A percentile compares a stretch with the other conserved stretches of the same genome.
These are phyloP conservation scores for Microbotryomycetes sp. DNA, from an alignment of 1,284 basidiomycete species.

Conservation along the genomic window DNA sequence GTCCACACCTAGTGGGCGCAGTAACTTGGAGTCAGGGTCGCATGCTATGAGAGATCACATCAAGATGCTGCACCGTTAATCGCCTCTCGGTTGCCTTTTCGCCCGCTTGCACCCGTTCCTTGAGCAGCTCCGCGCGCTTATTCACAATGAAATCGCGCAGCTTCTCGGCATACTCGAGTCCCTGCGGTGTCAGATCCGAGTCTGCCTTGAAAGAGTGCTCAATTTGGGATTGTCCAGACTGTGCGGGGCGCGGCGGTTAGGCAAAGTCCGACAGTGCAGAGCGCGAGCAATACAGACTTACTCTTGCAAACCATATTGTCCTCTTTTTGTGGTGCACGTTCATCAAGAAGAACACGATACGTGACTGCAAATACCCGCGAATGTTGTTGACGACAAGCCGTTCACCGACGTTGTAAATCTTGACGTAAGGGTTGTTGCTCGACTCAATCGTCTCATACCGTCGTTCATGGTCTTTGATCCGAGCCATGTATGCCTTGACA, in stretches of 20 bases:
- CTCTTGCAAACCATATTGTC: slow-evolving; percentile 92
- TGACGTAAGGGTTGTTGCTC: slow-evolving; percentile 75
- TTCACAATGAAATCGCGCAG: slow-evolving; percentile 38
- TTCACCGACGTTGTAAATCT: slow-evolving; percentile 93
- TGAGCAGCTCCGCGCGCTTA: slow-evolving; percentile 35
- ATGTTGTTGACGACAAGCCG: slow-evolving; percentile 81
- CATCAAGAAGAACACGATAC: slow-evolving; percentile 66
- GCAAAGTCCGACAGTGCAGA: neutral
- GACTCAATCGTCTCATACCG: slow-evolving; percentile 77
- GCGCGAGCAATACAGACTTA: slow-evolving; percentile 43
- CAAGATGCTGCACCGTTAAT: slow-evolving; percentile 15
- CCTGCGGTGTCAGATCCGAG: slow-evolving; percentile 86
- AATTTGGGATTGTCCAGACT: slow-evolving; percentile 89
- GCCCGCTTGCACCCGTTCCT: slow-evolving; percentile 24
- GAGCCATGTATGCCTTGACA: slow-evolving; percentile 77
- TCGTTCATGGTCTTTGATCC: slow-evolving; percentile 81
- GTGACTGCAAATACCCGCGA: slow-evolving; percentile 73
- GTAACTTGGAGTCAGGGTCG: neutral
- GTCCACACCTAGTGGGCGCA: slow-evolving; percentile 98
- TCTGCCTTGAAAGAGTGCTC: slow-evolving; percentile 99
- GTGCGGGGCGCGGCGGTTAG: slow-evolving; percentile 9
- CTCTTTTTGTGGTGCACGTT: slow-evolving; percentile 84
- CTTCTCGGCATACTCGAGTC: slow-evolving; percentile 86
- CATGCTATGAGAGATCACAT: neutral
- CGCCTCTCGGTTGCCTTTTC: slow-evolving; percentile 21